Evolutionary conservation across 805 yeast genomes (phyloP).

Genomic region (Zygotorulaspora florentina): DNA sequence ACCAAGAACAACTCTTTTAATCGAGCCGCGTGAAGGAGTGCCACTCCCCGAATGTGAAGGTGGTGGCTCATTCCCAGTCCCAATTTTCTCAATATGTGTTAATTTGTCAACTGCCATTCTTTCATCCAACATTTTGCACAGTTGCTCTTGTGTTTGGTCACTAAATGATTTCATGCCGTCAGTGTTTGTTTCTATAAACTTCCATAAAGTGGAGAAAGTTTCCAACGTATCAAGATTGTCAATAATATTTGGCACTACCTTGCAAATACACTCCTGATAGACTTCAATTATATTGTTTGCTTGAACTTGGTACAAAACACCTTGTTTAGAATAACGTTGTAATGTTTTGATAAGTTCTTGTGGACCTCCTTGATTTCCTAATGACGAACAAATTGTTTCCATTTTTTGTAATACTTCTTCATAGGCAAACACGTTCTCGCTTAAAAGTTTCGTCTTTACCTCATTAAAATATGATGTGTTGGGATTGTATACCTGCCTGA

Average conservation of each 20-base stretch:
- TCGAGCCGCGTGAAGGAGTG: slow-evolving; percentile 1
- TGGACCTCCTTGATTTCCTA: slow-evolving; percentile 3
- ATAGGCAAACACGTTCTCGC: slow-evolving; percentile 26
- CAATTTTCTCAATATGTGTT: slow-evolving; percentile 16
- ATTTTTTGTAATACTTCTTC: slow-evolving; percentile 18
- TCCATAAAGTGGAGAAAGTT: slow-evolving; percentile 25
- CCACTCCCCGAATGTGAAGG: slow-evolving; percentile 3
- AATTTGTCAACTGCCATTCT: slow-evolving; percentile 28
- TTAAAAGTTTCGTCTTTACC: slow-evolving; percentile 16
- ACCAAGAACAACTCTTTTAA: slow-evolving; percentile 10
- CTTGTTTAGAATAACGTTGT: slow-evolving; percentile 13
- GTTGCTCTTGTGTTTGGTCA: slow-evolving; percentile 13
- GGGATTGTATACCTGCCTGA: slow-evolving; percentile 29
- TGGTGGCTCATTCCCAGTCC: slow-evolving; percentile 3
- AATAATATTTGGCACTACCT: slow-evolving; percentile 17
- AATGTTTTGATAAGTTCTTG: slow-evolving; percentile 10
- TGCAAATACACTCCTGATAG: slow-evolving; percentile 16
- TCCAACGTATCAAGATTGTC: slow-evolving; percentile 10
- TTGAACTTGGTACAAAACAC: slow-evolving; percentile 18
- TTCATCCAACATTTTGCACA: slow-evolving; percentile 27
- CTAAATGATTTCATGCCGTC: slow-evolving; percentile 11
- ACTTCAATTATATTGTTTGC: slow-evolving; percentile 18
- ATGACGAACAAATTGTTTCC: slow-evolving; percentile 15
- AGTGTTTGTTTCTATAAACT: slow-evolving; percentile 19
- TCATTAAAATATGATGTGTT: slow-evolving; percentile 20